Percentiles rank a stretch among this genome's conserved stretches.
These are phyloP conservation scores for Trichoderma sp. DNA, from an alignment of 2,329 filamentous ascomycete species.

Conservation along the genomic window DNA sequence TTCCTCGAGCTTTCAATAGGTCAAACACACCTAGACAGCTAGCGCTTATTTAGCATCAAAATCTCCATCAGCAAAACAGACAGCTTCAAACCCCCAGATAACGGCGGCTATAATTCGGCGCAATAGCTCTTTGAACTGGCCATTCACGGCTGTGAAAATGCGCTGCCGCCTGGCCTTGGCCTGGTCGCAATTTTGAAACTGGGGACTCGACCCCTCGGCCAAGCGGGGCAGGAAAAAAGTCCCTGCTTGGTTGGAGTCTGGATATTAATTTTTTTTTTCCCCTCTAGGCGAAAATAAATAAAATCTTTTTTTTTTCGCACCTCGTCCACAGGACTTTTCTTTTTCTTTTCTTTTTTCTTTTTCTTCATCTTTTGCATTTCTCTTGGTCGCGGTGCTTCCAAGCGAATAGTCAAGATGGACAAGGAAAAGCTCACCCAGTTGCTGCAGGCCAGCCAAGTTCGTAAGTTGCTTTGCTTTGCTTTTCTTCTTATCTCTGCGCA, in stretches of 20 bases:
- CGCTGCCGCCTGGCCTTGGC: neutral
- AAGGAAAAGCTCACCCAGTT: constrained; percentile 77
- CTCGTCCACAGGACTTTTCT: neutral
- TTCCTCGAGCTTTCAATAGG: neutral
- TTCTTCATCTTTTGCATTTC: constrained; percentile 15
- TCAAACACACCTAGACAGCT: neutral
- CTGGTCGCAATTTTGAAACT: constrained; percentile 8
- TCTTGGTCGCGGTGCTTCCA: constrained; percentile 27
- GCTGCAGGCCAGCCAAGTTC: constrained; percentile 82
- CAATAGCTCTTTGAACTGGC: neutral
- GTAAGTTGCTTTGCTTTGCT: constrained; percentile 52
- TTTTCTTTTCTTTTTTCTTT: neutral
- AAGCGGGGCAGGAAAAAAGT: constrained; percentile 17
- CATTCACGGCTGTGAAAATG: neutral
- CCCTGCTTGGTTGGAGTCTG: constrained; percentile 16
- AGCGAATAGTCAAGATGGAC: constrained; percentile 37
- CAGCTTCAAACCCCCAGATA: neutral
- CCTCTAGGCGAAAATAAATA: constrained; percentile 20
- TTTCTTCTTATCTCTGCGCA: constrained; percentile 9
- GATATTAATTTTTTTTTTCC: constrained; percentile 22
- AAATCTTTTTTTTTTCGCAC: constrained; percentile 19
- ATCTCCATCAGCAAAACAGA: neutral
- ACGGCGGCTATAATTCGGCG: constrained; percentile 13
- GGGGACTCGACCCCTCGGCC: constrained; percentile 17
- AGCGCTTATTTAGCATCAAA: neutral